A percentile compares a stretch with the other conserved stretches of the same genome.
Conservation (phyloP, 2,329 filamentous ascomycete genomes). For the Penicillium sp. region DNA sequence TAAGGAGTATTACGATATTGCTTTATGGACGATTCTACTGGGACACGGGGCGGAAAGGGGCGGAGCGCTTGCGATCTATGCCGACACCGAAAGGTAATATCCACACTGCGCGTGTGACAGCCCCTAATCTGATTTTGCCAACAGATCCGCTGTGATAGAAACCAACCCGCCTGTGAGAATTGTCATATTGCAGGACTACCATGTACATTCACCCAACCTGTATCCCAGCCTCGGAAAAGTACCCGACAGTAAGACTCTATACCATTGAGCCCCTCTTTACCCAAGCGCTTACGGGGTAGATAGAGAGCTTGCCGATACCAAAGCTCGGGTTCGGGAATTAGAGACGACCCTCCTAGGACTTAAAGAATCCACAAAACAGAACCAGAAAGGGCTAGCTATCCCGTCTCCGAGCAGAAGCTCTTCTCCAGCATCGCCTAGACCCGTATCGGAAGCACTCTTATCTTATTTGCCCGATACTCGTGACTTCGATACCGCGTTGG, state of each 20-base stretch:
- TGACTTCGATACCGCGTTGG: conserved; percentile 17
- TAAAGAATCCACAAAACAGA: conserved; percentile 1
- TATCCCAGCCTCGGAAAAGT: conserved; percentile 15
- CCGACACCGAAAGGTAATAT: conserved; percentile 8
- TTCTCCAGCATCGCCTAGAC: conserved; percentile 1
- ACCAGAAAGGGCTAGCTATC: not conserved
- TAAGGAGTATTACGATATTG: not conserved
- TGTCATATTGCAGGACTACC: conserved; percentile 19
- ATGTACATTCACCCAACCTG: conserved; percentile 20
- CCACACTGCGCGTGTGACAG: not conserved
- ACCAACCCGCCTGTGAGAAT: conserved; percentile 24
- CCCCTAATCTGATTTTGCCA: not conserved
- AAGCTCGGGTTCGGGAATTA: conserved; percentile 18
- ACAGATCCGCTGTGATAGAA: conserved; percentile 28
- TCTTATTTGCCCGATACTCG: conserved; percentile 17
- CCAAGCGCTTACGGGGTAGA: conserved; percentile 1
- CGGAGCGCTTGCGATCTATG: conserved; percentile 10
- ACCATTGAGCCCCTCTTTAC: not conserved
- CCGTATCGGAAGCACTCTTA: not conserved
- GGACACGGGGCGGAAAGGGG: not conserved
- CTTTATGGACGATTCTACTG: conserved; percentile 7
- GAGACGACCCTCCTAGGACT: conserved; percentile 14
- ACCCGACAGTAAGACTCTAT: conserved; percentile 18
- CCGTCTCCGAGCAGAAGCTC: conserved; percentile 5
- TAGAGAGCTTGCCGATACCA: conserved; percentile 23